Evolutionary conservation across 106 monocot genomes (phyloP).

Genomic region (Platanthera guangdongensis): DNA sequence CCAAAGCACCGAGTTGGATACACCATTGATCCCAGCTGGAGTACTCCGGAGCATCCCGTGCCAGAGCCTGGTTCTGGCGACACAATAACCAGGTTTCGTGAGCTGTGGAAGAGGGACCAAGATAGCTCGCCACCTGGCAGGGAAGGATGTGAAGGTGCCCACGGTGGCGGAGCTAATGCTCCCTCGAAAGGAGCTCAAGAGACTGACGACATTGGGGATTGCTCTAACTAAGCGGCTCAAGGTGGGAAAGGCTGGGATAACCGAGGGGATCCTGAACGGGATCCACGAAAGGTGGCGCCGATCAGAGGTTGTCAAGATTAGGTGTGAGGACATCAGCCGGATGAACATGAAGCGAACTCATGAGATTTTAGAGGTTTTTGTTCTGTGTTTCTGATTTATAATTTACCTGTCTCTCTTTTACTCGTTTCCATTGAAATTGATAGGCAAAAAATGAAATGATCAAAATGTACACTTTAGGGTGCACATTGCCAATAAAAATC

Average conservation of each 20-base stretch:
- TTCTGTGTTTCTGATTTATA: neutral
- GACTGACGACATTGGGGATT: slow-evolving; percentile 55
- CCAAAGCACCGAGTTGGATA: slow-evolving; percentile 58
- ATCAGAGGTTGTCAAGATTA: slow-evolving; percentile 79
- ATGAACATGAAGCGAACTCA: slow-evolving; percentile 98
- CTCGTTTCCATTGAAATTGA: too few relatives aligned
- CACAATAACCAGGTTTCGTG: slow-evolving; percentile 29
- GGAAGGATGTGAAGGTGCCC: slow-evolving; percentile 16
- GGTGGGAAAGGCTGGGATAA: slow-evolving; percentile 87
- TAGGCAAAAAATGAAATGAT: too few relatives aligned
- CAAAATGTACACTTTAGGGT: too few relatives aligned
- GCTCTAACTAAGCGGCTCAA: slow-evolving; percentile 46
- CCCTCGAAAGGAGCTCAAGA: slow-evolving; percentile 41
- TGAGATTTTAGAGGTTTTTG: slow-evolving; percentile 76
- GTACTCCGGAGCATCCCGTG: slow-evolving; percentile 60
- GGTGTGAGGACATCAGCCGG: slow-evolving; percentile 73
- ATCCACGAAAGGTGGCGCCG: slow-evolving; percentile 93
- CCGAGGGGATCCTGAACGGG: slow-evolving; percentile 92
- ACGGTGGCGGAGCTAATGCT: slow-evolving; percentile 64
- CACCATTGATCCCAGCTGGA: slow-evolving; percentile 88
- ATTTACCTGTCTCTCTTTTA: too few relatives aligned
- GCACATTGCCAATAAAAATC: too few relatives aligned
- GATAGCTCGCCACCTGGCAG: neutral
- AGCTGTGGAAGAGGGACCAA: slow-evolving; percentile 35
- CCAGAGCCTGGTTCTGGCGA: slow-evolving; percentile 58